Conservation (phyloP, 2,329 filamentous ascomycete genomes). For the Pestalotiopsis sp. region DNA sequence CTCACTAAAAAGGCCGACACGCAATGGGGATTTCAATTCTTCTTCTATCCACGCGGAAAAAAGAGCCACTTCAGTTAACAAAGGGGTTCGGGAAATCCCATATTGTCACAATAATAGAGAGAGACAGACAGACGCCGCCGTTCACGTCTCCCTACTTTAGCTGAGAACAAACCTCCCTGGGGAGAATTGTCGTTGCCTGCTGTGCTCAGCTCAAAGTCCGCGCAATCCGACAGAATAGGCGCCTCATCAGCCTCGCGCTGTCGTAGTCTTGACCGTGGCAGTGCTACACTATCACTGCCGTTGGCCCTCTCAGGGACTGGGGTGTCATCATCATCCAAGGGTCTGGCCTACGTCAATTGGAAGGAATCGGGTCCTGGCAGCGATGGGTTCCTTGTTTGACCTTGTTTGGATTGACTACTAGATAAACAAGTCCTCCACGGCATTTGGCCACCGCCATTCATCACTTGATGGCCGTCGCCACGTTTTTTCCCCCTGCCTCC, state of each 20-base stretch:
- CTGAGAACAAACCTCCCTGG: neutral
- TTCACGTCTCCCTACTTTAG: neutral
- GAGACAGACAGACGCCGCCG: neutral
- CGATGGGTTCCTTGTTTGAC: neutral
- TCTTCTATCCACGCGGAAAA: neutral
- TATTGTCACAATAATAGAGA: neutral
- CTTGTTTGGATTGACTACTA: neutral
- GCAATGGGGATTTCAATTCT: neutral
- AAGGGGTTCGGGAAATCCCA: neutral
- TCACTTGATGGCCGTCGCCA: neutral
- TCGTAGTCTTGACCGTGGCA: neutral
- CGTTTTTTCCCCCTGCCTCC: neutral
- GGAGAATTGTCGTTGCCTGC: neutral
- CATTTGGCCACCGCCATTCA: neutral
- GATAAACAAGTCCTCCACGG: neutral
- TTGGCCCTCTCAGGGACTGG: neutral
- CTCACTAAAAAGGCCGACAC: neutral
- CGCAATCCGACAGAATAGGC: neutral
- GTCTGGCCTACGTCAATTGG: neutral
- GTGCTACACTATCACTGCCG: neutral
- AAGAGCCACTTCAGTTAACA: neutral
- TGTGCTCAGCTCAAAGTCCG: neutral
- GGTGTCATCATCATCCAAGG: neutral
- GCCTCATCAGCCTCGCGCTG: neutral
- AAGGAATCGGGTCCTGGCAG: neutral